These are phyloP conservation scores for Corylus avellana DNA, from an alignment of 306 rosid species.

Conservation along the genomic window DNA sequence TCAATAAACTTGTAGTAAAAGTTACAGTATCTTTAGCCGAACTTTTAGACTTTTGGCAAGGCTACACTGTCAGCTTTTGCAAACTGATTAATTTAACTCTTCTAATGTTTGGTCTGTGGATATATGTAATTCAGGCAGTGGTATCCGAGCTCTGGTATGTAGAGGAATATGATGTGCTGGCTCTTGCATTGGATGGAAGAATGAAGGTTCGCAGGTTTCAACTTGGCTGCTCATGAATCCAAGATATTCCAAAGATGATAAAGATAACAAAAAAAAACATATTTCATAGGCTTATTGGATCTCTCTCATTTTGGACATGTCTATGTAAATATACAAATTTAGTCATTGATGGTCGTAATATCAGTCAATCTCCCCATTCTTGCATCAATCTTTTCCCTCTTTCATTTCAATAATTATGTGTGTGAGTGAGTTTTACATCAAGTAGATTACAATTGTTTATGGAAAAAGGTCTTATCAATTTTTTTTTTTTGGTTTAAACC, in stretches of 20 bases:
- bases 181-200: conserved; percentile 92
- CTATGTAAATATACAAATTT: background rate
- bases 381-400: no score
- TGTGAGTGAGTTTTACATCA: no score
- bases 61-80: conserved; percentile 1
- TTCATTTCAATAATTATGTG: no score
- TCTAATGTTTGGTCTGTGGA: background rate
- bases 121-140: conserved; percentile 54
- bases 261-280: background rate
- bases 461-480: no score
- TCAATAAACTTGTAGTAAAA: no score
- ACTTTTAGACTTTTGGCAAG: background rate
- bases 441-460: no score
- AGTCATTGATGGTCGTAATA: background rate
- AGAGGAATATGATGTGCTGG: conserved; percentile 88
- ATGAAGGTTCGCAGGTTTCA: conserved; percentile 65
- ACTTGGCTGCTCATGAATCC: conserved; percentile 62
- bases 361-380: background rate
- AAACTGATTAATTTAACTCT: background rate
- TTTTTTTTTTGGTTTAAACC: no score
- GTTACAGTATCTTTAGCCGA: no score
- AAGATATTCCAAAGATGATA: conserved; percentile 22
- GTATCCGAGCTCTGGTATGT: conserved; percentile 95
- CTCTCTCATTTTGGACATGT: no score
- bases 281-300: background rate